These are phyloP conservation scores for Mycosphaerella sp. DNA, from an alignment of 2,329 filamentous ascomycete species.

Conservation along the genomic window DNA sequence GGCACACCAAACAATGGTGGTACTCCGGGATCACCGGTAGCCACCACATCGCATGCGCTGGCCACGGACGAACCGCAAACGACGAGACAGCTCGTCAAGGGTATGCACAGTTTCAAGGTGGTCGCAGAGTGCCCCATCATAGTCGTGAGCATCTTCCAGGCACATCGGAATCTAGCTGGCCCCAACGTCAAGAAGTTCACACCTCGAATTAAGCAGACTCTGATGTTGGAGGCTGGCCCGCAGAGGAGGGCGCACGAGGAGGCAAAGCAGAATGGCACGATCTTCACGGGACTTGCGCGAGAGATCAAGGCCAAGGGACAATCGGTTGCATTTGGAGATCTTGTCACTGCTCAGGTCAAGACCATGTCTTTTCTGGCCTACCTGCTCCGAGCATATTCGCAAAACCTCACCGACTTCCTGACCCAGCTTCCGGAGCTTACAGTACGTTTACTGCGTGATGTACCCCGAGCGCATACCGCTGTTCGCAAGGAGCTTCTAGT, in stretches of 20 bases:
- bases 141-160: conserved; percentile 95
- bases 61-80: conserved; percentile 67
- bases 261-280: conserved; percentile 68
- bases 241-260: conserved; percentile 89
- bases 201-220: conserved; percentile 83
- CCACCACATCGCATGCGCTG: conserved; percentile 53
- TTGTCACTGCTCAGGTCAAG: conserved; percentile 97
- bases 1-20: conserved; percentile 54
- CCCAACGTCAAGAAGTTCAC: conserved; percentile 89
- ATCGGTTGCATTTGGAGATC: conserved; percentile 81
- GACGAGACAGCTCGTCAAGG: conserved; percentile 73
- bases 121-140: conserved; percentile 97
- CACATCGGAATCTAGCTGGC: conserved; percentile 71
- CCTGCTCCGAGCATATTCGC: conserved; percentile 77
- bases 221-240: conserved; percentile 82
- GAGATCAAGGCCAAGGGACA: conserved; percentile 74
- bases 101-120: conserved; percentile 99
- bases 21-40: conserved; percentile 82
- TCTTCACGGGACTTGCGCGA: conserved; percentile 88
- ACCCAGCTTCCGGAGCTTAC: conserved; percentile 81
- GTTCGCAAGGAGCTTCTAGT: conserved; percentile 92
- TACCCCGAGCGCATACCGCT: conserved; percentile 86
- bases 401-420: conserved; percentile 81
- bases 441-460: conserved; percentile 85
- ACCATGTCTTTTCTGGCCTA: conserved; percentile 99